Evolutionary conservation across 73 alveolate genomes (phyloP).

Genomic region (Paramecium octaurelia): DNA sequence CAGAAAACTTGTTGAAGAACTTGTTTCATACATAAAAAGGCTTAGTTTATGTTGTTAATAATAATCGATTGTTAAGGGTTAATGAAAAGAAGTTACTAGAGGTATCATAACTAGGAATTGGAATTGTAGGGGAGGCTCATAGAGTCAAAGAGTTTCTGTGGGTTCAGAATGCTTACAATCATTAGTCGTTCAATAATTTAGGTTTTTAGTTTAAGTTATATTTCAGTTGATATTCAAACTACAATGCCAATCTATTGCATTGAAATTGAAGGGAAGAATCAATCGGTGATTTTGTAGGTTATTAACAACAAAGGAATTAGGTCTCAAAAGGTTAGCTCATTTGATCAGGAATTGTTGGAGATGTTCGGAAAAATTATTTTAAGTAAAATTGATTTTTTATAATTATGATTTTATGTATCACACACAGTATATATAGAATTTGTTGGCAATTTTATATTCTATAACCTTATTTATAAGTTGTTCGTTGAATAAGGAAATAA

Average conservation of each 20-base stretch:
- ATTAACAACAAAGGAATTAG: constrained; percentile 13
- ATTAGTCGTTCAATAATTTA: constrained; percentile 14
- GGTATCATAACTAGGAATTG: neutral
- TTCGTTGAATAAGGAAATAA: neutral
- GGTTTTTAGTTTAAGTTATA: neutral
- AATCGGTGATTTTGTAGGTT: neutral
- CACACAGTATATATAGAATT: neutral
- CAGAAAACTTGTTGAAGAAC: neutral
- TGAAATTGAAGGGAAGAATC: neutral
- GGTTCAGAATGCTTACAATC: constrained; percentile 27
- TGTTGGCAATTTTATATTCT: neutral
- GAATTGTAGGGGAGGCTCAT: constrained; percentile 17
- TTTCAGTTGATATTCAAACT: constrained; percentile 6
- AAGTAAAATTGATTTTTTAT: constrained; percentile 16
- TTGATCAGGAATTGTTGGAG: constrained; percentile 26
- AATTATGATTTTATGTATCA: neutral
- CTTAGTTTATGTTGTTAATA: neutral
- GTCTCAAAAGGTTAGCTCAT: constrained; percentile 2
- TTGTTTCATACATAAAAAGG: constrained; percentile 43
- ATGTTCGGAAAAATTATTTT: constrained; percentile 21
- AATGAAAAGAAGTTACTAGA: constrained; percentile 1
- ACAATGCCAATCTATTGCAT: constrained; percentile 41
- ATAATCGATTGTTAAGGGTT: neutral
- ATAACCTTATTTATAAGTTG: neutral
- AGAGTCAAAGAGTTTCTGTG: neutral